Base-by-base conservation (phyloP, 345 rosid species). In the Eucalyptus erythrocorys region DNA sequence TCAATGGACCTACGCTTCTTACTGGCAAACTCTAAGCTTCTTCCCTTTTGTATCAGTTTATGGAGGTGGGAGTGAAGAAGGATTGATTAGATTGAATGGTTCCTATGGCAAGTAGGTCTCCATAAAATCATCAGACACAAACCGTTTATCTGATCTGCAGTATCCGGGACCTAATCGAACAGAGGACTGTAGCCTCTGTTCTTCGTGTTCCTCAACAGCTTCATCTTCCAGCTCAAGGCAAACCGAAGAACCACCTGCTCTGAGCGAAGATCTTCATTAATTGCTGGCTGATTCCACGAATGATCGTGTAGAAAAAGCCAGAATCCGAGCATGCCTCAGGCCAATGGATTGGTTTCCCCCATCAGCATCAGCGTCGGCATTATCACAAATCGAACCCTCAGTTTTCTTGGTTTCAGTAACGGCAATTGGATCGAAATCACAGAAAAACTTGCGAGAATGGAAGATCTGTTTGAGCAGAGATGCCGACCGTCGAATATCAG, bases 291-390 rank as follows among this genome's bases (percentile, higher is more conserved):
- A 96, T 91, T 48, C 97, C 96, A 64, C 96, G 99, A 88, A 95
- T 96, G 45, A 93, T 89, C 59, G 95, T 93, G 87, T 97, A 96
- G 93, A 96, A 96, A 89, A 96, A 94, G 64, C 96, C 97, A 89
- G 92, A 76, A 89, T 95, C 99, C 80, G 96, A 88, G 89, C 99
- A 96, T 86, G 98, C 95, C 96, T 95, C 55, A 34, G 47, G 16
- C 6, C n/a, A 34, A 16, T 8, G 79, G 79, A 9, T 68, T 68
- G 79, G 79, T 1, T 51, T 51, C 57, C 4, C 57, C 57, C 5
- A 1, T 51, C 57, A 51, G 57, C 55, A 66, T 32, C 19, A 4
- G 42, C 7, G 15, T 57, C 66, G 10, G 19, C 19, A 32, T 66
- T 5, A 51, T 47, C 40, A 30, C 76, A n/a, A 66, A n/a, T 66